Evolutionary conservation across 805 yeast genomes (phyloP), one percentile per base, ranked within the genome.

Genomic region (Ogataea paraovalis): DNA sequence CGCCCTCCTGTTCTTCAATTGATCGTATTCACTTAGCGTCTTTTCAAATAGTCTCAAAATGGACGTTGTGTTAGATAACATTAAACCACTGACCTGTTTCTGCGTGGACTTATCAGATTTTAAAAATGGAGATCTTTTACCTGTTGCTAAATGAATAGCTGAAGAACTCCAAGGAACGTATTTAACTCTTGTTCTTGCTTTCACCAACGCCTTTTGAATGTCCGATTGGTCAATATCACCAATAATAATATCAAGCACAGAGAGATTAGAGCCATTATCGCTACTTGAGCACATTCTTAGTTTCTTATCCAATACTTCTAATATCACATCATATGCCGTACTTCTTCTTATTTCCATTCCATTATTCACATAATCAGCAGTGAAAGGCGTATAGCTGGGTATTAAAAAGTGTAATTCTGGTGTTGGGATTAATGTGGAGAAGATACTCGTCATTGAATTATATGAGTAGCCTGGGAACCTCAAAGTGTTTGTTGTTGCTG

Each of bases 381-480:
- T 80, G 64, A 81, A 86, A n/a, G 94, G 94, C 1, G 91, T 80
- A 59, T 80, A 86, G 48, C 88, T 77, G 9, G 94, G 84, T 41
- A 76, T 74, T 13, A 86, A 59, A 58, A 87, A 88, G 64, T 89
- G 96, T 55, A 86, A 70, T 40, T 85, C 85, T 1, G 96, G 96
- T 0, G 89, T 83, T 2, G 97, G 97, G 2, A 94, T 79, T 54
- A 94, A 67, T 1, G 92, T 80, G 1, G 97, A 83, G 43, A 89
- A 67, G 16, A 94, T 80, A 42, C 95, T 84, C 36, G 90, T 87
- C 55, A 86, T 69, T 3, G 96, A 88, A 60, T 85, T 87, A 72
- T 87, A 91, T 78, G 90, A 84, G 68, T 89, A 89, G 42, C 94
- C 83, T 3, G 99, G 99, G 64, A 86, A 92, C 55, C 99, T 74